A percentile compares a stretch with the other conserved stretches of the same genome.
These are phyloP conservation scores for Metarhizium guizhouense DNA, from an alignment of 2,329 filamentous ascomycete species.

Conservation along the genomic window DNA sequence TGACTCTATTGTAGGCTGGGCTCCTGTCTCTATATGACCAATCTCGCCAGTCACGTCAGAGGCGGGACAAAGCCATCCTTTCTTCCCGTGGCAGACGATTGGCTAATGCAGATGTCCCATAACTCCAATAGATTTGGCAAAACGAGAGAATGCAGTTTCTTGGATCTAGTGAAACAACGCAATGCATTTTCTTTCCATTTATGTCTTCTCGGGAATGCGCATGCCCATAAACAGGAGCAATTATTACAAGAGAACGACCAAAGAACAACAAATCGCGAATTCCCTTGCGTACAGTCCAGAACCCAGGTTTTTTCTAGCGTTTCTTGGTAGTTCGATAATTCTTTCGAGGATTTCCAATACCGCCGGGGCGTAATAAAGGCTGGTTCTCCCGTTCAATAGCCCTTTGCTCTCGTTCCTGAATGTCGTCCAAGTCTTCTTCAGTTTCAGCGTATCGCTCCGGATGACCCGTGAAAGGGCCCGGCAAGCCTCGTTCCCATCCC, in stretches of 20 bases:
- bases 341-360: slow-evolving; percentile 36
- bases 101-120: neutral
- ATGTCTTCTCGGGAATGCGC: neutral
- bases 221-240: neutral
- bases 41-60: neutral
- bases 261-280: neutral
- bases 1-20: neutral
- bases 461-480: slow-evolving; percentile 42
- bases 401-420: slow-evolving; percentile 40
- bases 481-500: slow-evolving; percentile 41
- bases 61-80: neutral
- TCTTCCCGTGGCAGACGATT: neutral
- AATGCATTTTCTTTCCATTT: neutral
- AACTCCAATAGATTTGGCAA: neutral
- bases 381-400: slow-evolving; percentile 41
- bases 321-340: slow-evolving; percentile 26
- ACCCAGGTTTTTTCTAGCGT: neutral
- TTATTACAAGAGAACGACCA: neutral
- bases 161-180: neutral
- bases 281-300: neutral
- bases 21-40: neutral
- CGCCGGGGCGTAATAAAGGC: slow-evolving; percentile 39
- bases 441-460: slow-evolving; percentile 43
- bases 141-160: neutral
- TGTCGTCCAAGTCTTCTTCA: slow-evolving; percentile 40